Conservation (phyloP, 2,329 filamentous ascomycete species). For the Plectosphaerella sp. region DNA sequence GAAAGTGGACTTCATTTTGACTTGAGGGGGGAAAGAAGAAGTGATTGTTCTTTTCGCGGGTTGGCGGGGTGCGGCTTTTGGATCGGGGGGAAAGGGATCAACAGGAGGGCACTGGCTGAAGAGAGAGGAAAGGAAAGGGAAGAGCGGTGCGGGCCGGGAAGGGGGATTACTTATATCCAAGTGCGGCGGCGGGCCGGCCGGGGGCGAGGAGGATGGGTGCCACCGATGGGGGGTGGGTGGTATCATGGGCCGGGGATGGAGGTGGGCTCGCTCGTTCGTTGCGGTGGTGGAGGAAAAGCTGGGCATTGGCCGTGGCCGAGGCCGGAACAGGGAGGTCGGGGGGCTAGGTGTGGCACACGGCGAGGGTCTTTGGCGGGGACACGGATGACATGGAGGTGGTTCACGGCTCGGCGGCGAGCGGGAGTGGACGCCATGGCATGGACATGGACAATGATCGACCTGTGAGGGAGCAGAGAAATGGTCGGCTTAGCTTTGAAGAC, state of each 20-base stretch:
- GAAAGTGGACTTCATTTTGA: slow-evolving; percentile 1
- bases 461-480: no score
- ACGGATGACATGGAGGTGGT: no score
- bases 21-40: neutral
- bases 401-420: no score
- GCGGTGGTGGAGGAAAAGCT: neutral
- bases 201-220: neutral
- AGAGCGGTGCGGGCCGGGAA: neutral
- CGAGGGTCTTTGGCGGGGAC: no score
- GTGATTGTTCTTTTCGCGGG: neutral
- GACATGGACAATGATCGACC: no score
- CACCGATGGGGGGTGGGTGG: neutral
- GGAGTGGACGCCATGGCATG: no score
- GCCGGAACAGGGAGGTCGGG: neutral
- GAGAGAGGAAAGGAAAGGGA: neutral
- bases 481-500: no score
- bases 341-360: neutral
- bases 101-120: neutral
- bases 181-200: neutral
- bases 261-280: no score
- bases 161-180: neutral
- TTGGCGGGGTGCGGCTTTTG: neutral
- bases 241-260: neutral
- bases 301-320: neutral
- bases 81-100: neutral